These are phyloP conservation scores for Cordyceps cateniannulata DNA, from an alignment of 2,329 filamentous ascomycete species.

Conservation along the genomic window DNA sequence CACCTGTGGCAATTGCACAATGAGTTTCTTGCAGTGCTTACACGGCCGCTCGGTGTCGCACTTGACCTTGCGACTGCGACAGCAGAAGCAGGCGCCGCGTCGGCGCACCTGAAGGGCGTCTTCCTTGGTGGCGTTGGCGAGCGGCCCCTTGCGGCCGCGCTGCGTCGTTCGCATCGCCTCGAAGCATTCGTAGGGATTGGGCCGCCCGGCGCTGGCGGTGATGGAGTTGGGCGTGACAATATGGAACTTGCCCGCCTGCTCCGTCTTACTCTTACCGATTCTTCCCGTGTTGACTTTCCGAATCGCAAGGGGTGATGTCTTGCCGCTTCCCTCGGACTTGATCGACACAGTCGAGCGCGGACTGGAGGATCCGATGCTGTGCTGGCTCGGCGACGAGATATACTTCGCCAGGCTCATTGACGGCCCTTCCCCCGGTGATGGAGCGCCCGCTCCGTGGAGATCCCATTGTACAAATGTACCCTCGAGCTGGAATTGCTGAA, in stretches of 20 bases:
- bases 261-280: slow-evolving; percentile 38
- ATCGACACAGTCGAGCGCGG: slow-evolving; percentile 22
- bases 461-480: slow-evolving; percentile 9
- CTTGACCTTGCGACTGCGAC: slow-evolving; percentile 52
- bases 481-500: background rate
- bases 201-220: slow-evolving; percentile 41
- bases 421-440: background rate
- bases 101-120: slow-evolving; percentile 48
- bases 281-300: slow-evolving; percentile 38
- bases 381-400: slow-evolving; percentile 26
- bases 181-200: slow-evolving; percentile 49
- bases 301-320: slow-evolving; percentile 23
- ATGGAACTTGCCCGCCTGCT: slow-evolving; percentile 41
- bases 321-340: slow-evolving; percentile 23
- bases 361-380: slow-evolving; percentile 24
- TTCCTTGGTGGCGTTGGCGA: slow-evolving; percentile 48
- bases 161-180: slow-evolving; percentile 47
- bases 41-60: slow-evolving; percentile 51
- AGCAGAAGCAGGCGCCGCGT: slow-evolving; percentile 52
- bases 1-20: slow-evolving; percentile 42
- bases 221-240: slow-evolving; percentile 50
- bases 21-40: slow-evolving; percentile 49
- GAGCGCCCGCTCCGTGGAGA: background rate
- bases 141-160: slow-evolving; percentile 49
- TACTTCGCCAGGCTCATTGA: slow-evolving; percentile 1